Conservation (phyloP, 306 rosid species). For the Prunus campanulata region DNA sequence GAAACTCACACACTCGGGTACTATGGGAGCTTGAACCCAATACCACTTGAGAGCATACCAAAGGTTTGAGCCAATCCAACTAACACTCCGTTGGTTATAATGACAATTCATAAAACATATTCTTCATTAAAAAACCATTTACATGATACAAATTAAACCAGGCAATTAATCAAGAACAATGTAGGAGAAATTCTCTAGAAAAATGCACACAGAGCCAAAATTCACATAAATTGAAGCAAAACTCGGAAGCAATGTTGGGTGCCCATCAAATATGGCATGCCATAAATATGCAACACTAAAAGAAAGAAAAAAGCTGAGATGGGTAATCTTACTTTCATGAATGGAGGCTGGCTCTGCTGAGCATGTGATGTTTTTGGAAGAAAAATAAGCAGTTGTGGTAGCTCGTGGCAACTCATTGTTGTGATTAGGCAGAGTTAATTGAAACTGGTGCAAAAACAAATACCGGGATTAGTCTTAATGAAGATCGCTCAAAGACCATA, state of each 20-base stretch:
- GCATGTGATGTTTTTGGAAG: slow-evolving; percentile 35
- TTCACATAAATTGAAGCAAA: not conserved
- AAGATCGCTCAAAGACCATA: no score
- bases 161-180: not conserved
- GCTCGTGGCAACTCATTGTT: slow-evolving; percentile 42
- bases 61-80: no score
- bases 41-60: no score
- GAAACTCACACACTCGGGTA: no score
- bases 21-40: no score
- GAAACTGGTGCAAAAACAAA: slow-evolving; percentile 25
- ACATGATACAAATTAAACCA: not conserved
- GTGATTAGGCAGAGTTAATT: slow-evolving; percentile 51
- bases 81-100: no score
- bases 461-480: not conserved
- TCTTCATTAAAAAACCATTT: not conserved
- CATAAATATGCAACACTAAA: not conserved
- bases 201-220: not conserved
- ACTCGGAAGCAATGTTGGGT: slow-evolving; percentile 1
- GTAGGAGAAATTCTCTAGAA: not conserved
- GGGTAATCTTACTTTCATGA: slow-evolving; percentile 47
- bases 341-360: slow-evolving; percentile 41
- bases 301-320: slow-evolving; percentile 2
- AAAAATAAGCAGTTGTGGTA: slow-evolving; percentile 26
- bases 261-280: not conserved
- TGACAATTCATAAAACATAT: no score